Conservation (phyloP, 257 asterid genomes). For the Solanum paucissectum region DNA sequence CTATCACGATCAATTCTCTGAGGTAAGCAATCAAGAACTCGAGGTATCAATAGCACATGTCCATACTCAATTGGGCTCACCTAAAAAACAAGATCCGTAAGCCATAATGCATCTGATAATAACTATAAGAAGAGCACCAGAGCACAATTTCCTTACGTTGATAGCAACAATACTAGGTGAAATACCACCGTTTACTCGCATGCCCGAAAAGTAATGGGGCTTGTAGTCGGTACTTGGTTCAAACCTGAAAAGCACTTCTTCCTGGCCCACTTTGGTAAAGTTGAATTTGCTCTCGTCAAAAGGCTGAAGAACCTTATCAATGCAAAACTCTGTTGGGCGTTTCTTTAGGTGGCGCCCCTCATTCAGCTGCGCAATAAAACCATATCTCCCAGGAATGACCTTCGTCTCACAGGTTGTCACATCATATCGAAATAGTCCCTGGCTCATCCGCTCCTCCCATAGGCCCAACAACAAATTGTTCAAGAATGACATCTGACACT, state of each 20-base stretch:
- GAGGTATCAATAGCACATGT: slow-evolving; percentile 67
- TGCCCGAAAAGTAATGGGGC: slow-evolving; percentile 21
- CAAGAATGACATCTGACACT: slow-evolving; percentile 24
- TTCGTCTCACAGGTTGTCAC: slow-evolving; percentile 65
- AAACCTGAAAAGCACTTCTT: slow-evolving; percentile 67
- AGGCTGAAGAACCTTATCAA: slow-evolving; percentile 74
- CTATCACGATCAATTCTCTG: slow-evolving; percentile 44
- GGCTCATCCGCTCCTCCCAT: slow-evolving; percentile 62
- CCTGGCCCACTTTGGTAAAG: slow-evolving; percentile 64
- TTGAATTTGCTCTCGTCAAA: slow-evolving; percentile 60
- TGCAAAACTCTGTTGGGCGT: slow-evolving; percentile 58
- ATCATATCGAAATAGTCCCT: slow-evolving; percentile 62
- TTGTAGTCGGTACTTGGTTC: slow-evolving; percentile 32
- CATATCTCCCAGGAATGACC: slow-evolving; percentile 46
- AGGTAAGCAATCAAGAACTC: slow-evolving; percentile 51
- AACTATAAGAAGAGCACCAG: neutral
- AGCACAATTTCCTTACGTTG: slow-evolving; percentile 36
- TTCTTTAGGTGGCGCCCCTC: slow-evolving; percentile 80
- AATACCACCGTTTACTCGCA: slow-evolving; percentile 10
- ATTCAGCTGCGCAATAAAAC: slow-evolving; percentile 74
- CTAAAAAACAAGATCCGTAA: slow-evolving; percentile 22
- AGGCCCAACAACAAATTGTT: slow-evolving; percentile 43
- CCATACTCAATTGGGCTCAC: slow-evolving; percentile 89
- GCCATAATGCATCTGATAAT: neutral
- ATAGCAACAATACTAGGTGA: slow-evolving; percentile 55